Conservation (phyloP, 2,329 filamentous ascomycete species). For the Trichoderma brevicompactum region DNA sequence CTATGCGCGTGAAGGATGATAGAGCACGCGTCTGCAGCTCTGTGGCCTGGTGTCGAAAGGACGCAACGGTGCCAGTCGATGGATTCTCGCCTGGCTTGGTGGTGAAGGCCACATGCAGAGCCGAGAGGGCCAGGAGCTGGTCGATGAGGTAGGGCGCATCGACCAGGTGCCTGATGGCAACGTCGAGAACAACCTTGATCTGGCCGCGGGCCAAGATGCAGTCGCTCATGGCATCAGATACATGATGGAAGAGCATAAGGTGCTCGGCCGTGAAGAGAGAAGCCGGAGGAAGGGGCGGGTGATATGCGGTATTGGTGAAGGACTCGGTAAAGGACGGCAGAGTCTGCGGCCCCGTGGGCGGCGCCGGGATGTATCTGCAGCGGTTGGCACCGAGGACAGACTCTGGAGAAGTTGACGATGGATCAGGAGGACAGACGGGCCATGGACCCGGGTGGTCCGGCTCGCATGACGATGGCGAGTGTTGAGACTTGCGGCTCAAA, state of each 20-base stretch:
- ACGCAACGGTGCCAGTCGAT: constrained; percentile 1
- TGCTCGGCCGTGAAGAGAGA: constrained; percentile 45
- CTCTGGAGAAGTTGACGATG: constrained; percentile 17
- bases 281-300: constrained; percentile 31
- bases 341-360: constrained; percentile 19
- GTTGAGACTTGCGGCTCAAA: constrained; percentile 25
- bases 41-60: constrained; percentile 45
- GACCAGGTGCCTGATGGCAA: constrained; percentile 42
- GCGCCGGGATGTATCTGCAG: constrained; percentile 17
- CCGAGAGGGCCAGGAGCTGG: constrained; percentile 51
- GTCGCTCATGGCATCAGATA: constrained; percentile 35
- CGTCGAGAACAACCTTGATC: constrained; percentile 37
- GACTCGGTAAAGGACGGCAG: constrained; percentile 30
- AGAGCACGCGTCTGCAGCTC: constrained; percentile 52
- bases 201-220: constrained; percentile 34
- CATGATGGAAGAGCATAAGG: constrained; percentile 47
- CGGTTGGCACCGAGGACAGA: constrained; percentile 21
- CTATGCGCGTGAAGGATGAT: constrained; percentile 43
- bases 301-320: constrained; percentile 30
- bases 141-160: constrained; percentile 52
- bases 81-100: constrained; percentile 31
- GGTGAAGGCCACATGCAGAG: constrained; percentile 44
- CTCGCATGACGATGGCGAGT: constrained; percentile 25
- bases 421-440: constrained; percentile 7
- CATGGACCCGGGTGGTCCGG: constrained; percentile 24